Base-by-base conservation (phyloP, 2,329 filamentous ascomycete species). In the Graphilbum ipis-grandicollis region DNA sequence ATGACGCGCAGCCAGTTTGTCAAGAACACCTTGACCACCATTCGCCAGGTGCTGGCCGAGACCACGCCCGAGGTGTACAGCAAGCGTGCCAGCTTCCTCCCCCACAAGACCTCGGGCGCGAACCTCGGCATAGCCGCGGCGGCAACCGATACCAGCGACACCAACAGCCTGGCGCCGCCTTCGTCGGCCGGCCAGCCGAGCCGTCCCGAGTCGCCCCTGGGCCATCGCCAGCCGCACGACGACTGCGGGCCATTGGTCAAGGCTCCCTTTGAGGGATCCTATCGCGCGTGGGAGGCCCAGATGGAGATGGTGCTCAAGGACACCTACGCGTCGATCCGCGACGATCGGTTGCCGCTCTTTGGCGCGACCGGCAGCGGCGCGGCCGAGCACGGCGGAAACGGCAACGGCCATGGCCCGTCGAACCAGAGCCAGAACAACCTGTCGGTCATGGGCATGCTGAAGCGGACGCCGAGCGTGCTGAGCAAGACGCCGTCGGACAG, bases 1-100 rank as follows among this genome's bases (percentile, higher is more conserved):
- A 98, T 98, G 90, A 96, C 88, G 2, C 75, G 81, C 39, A 78
- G 69, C 44, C 88, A 96, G 50, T 98, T 96, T 50, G 72, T 98
- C 52, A 93, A 92, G 57, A 98, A 98, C 52, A 94, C 90, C 5
- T 77, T 96, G 65, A 79, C 81, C 1, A 93, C 88, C 0, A 81
- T 98, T 43, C 74, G 72, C 40, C 75, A 84, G 34, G 76, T 82
- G 12, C 68, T 85, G 9, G 62, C 68, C 29, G 83, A 93, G 47
- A 73, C 76, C n/a, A 71, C 66, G 1, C 73, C 80, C 2, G 69
- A 75, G 41, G 68, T 67, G 2, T 79, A 23, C 10, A 23, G 10
- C 43, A 68, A 77, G 25, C 63, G 69, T 4, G 59, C 69, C 5
- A 68, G 65, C 41, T 63, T 72, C 23, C 53, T 75, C 2, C 65